A percentile compares a stretch with the other conserved stretches of the same genome.
Evolutionary conservation across 1,284 basidiomycete species (phyloP).

Genomic region (Papiliotrema terrestris): DNA sequence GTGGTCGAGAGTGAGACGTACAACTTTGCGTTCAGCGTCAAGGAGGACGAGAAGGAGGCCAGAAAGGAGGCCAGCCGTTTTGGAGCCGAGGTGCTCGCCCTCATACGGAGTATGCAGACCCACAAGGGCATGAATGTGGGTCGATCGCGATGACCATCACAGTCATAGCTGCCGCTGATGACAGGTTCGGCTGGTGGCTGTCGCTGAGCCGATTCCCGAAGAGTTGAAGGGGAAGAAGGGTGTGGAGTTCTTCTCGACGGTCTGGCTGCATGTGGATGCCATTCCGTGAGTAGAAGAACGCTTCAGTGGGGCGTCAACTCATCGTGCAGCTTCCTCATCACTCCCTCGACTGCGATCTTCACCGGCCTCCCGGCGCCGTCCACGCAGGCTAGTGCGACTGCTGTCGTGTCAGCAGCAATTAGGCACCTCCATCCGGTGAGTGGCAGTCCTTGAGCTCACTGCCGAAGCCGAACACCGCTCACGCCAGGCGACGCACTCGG

Average conservation of each 20-base stretch:
- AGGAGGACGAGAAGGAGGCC: constrained; percentile 12
- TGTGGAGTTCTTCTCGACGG: constrained; percentile 26
- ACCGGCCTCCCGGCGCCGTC: constrained; percentile 34
- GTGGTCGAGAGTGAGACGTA: constrained; percentile 30
- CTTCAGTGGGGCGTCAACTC: neutral
- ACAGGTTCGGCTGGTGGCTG: constrained; percentile 30
- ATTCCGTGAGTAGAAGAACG: constrained; percentile 29
- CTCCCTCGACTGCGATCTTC: constrained; percentile 36
- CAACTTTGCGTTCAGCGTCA: constrained; percentile 10
- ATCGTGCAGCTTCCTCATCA: constrained; percentile 31
- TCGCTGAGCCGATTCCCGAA: constrained; percentile 33
- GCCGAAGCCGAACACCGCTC: no score
- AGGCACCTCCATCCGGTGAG: constrained; percentile 38
- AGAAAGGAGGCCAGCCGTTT: constrained; percentile 25
- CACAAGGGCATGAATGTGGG: constrained; percentile 31
- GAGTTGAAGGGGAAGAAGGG: constrained; percentile 21
- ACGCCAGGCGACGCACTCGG: constrained; percentile 37
- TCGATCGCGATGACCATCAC: constrained; percentile 12
- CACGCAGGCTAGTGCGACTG: constrained; percentile 35
- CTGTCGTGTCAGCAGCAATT: constrained; percentile 35
- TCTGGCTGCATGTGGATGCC: constrained; percentile 40
- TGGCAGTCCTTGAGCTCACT: no score
- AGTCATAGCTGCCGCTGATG: neutral
- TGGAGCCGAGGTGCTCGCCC: constrained; percentile 20
- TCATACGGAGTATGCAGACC: constrained; percentile 22